phyloP scores from a whole-genome alignment of 192 early-diverging fungal genomes.

The Coemansia sp. region DNA sequence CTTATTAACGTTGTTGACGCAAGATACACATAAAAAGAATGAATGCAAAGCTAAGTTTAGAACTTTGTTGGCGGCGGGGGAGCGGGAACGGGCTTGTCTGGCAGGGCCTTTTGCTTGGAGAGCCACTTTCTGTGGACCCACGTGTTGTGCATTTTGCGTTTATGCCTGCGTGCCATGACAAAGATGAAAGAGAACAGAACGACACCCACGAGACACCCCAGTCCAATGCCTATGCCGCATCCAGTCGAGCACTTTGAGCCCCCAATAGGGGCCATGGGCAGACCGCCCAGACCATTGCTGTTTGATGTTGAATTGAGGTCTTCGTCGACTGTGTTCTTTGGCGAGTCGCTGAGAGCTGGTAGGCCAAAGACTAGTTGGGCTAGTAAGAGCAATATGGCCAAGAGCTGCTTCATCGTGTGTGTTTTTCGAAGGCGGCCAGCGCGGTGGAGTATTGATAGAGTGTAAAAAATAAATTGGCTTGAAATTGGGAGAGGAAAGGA shows the following conservation, averaged over 20 bases:
- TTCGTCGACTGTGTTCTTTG: background rate
- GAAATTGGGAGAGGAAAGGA: constrained; percentile 1
- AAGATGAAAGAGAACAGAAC: constrained; percentile 33
- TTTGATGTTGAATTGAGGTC: background rate
- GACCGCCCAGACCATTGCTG: constrained; percentile 5
- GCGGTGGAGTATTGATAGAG: background rate
- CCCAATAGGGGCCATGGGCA: background rate
- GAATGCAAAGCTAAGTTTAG: constrained; percentile 4
- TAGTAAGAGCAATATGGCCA: background rate
- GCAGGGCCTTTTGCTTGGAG: constrained; percentile 41
- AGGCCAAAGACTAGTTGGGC: background rate
- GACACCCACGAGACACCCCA: constrained; percentile 37
- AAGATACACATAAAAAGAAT: background rate
- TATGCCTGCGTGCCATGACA: constrained; percentile 41
- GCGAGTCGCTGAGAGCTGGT: background rate
- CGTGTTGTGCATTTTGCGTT: constrained; percentile 31
- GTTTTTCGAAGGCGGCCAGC: background rate
- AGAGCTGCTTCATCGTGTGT: background rate
- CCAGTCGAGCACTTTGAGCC: constrained; percentile 39
- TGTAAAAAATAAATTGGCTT: constrained; percentile 3
- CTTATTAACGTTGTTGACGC: constrained; percentile 4
- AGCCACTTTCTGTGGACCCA: constrained; percentile 39
- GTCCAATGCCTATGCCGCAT: constrained; percentile 45
- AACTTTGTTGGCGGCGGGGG: constrained; percentile 37
- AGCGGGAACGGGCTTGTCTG: constrained; percentile 45